Evolutionary conservation across 495 filamentous ascomycete species (phyloP), one percentile per base, ranked within the genome.

Genomic region (Penicillium dipodomyicola): DNA sequence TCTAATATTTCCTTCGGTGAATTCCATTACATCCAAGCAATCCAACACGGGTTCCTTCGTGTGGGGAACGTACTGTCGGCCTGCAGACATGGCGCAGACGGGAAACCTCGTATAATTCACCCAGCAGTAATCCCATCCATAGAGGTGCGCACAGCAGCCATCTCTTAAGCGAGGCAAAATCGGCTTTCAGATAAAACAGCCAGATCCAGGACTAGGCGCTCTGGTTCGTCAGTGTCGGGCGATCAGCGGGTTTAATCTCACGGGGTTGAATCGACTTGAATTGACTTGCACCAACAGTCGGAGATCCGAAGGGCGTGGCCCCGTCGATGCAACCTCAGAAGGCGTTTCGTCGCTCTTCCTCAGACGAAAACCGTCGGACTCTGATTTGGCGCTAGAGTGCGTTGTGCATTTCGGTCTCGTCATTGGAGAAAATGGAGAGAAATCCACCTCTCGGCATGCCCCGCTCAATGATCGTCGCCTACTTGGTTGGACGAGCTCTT

Each of bases 191-290:
- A 49, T 52, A 41, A 43, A 52, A 42, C 50, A 30, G 8, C 11
- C 3, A 32, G 15, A 52, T 30, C 15, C 49, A 29, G 11, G n/a
- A 17, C 39, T 42, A 20, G 42, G 25, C 17, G n/a, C 32, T 52
- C 37, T 52, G 50, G 50, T 52, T 52, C 25, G 50, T 29, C 20
- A 55, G 35, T 43, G 15, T 7, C 2, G 19, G 52, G n/a, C 47
- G 65, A 65, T 67, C 57, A 46, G 40, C 57, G 32, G 49, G 19
- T 29, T 50, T 59, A 58, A 67, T 65, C 65, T 67, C 55, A 37
- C 41, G 47, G 48, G 51, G 35, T 25, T 29, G 29, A 39, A 39
- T 39, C 35, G 15, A n/a, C 33, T 7, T 37, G 47, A 58, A 62
- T 58, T 15, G 8, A 37, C 33, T 15, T 37, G 47, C 54, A 59